These are phyloP conservation scores for Mortierella sp. DNA, from an alignment of 371 early-diverging fungal genomes.

Conservation along the genomic window DNA sequence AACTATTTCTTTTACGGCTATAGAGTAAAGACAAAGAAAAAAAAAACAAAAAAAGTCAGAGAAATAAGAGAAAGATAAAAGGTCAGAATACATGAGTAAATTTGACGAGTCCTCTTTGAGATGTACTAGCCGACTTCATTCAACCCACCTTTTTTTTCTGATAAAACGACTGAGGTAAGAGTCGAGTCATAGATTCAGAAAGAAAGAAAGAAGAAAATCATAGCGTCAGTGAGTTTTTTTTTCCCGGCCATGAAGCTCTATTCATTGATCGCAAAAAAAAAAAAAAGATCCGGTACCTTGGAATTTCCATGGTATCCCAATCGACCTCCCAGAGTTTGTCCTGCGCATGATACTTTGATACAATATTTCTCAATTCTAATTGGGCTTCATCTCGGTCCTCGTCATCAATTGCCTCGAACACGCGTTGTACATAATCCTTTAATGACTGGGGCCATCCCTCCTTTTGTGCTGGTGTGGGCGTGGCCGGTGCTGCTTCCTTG, in stretches of 20 bases:
- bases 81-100: not conserved
- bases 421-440: conserved; percentile 71
- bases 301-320: conserved; percentile 75
- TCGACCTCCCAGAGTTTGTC: conserved; percentile 67
- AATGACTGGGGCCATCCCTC: conserved; percentile 41
- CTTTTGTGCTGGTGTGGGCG: not conserved
- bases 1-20: conserved; percentile 13
- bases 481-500: conserved; percentile 16
- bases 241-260: not conserved
- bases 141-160: no score
- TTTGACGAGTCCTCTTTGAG: not conserved
- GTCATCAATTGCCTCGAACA: conserved; percentile 63
- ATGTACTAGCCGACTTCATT: no score
- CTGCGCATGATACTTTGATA: conserved; percentile 60
- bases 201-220: not conserved
- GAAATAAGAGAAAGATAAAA: not conserved
- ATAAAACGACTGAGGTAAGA: no score
- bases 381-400: conserved; percentile 65
- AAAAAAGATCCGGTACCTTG: conserved; percentile 53
- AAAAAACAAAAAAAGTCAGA: not conserved
- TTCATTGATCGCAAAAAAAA: not conserved
- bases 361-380: conserved; percentile 63
- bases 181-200: not conserved
- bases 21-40: no score
- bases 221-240: not conserved